Base-by-base conservation (phyloP, 2,329 filamentous ascomycete genomes). In the Tolypocladium inflatum region DNA sequence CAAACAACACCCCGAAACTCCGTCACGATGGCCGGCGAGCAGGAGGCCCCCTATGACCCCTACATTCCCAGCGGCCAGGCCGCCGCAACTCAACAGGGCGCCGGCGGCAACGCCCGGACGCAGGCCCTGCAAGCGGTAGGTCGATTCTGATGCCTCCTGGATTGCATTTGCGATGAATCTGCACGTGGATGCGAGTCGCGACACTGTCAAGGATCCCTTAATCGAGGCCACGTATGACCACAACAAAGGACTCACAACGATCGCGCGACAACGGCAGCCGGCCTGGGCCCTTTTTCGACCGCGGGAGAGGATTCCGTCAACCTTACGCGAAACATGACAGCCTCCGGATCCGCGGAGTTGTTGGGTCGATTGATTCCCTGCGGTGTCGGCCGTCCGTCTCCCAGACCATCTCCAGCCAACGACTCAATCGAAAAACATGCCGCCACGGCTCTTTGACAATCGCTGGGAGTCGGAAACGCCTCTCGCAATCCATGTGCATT, bases 71-170 rank as follows among this genome's bases (percentile, higher is more conserved):
- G 83, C 71, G 85, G 85, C 74, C 80, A 81, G 74, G 73, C 76
- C 61, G 73, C 76, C 61, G 73, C 65, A 57, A 68, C 67, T 59
- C 73, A 74, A 59, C 66, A 76, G 72, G 75, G 68, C 61, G 70
- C 65, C 68, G 75, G 70, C 64, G 80, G 74, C 64, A 82, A 75
- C 71, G 73, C 74, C 61, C 74, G 82, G 72, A 79, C 82, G 57
- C 77, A 80, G 64, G 88, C 88, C 63, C 82, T 96, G 65, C 90
- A 96, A 83, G 88, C 87, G 76, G 91, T 96, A 88, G 80, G 90
- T 71, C 48, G 58, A 56, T 63, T 59, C 9, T 35, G 48, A 35
- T 26, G 19, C 15, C 48, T n/a, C 15, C 17, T 37, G 9, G 3
- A 13, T 52, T 52, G 45, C 19, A 21, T 37, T 52, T 37, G 30